A percentile compares a stretch with the other conserved stretches of the same genome.
These are phyloP conservation scores for Corymbia citriodora DNA, from an alignment of 441 rosid genomes.

Conservation along the genomic window DNA sequence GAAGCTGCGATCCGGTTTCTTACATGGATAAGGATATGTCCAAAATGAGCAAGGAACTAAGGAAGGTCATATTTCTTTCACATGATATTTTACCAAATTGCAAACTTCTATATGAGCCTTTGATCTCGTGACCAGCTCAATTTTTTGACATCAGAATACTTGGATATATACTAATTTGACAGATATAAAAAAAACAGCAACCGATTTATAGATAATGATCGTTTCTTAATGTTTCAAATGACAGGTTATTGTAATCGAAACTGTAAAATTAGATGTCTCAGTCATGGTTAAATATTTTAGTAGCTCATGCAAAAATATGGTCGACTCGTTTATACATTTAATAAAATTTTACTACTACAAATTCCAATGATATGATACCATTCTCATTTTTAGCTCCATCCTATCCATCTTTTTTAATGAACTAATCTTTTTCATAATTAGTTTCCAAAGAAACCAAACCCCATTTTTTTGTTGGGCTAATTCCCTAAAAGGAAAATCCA, in stretches of 20 bases:
- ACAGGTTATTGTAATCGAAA: background rate
- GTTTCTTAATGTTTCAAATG: background rate
- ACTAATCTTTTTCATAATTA: background rate
- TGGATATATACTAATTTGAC: background rate
- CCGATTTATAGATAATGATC: background rate
- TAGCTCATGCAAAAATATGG: background rate
- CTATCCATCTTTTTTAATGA: background rate
- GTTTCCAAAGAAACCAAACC: too few species aligned
- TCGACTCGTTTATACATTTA: background rate
- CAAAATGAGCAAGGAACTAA: background rate
- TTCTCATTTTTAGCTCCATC: background rate
- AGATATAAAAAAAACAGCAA: background rate
- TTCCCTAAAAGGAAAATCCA: background rate
- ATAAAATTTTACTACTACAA: background rate
- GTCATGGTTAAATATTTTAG: background rate
- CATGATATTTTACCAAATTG: background rate
- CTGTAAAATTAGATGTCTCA: background rate
- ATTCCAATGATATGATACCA: background rate
- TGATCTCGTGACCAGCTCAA: background rate
- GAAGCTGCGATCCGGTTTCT: background rate
- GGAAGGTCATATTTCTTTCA: background rate
- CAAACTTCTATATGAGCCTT: background rate
- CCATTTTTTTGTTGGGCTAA: background rate
- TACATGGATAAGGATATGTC: background rate
- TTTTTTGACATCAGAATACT: background rate